Evolutionary conservation across 805 yeast genomes (phyloP), one percentile per base, ranked within the genome.

Genomic region (Yarrowia hollandica): DNA sequence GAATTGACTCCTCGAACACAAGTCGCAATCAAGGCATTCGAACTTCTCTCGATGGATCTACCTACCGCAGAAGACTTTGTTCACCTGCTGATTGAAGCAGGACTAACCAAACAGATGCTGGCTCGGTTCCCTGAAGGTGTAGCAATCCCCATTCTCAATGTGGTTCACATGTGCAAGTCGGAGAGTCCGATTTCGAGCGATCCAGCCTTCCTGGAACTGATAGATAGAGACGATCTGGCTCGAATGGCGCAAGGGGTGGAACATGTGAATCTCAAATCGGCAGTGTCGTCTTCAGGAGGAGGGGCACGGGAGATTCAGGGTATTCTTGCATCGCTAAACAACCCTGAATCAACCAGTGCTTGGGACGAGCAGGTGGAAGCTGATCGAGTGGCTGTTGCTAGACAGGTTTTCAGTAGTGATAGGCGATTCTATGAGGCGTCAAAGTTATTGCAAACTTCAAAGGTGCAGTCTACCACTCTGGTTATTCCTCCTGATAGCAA

Each of bases 401-500:
- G 81, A 62, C 71, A 86, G 11, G 83, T 91, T 0, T 92, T 90
- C 67, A 82, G 84, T 14, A 79, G 81, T 39, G 98, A 92, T 69
- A 74, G 95, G 44, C 74, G 97, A 46, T 87, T 86, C 67, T 82
- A 81, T 64, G 96, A 91, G 65, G 85, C 87, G 11, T 81, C 91
- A 0, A 79, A 82, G 28, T 70, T 90, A 15, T 69, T 92, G 31
- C 91, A 86, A 67, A 83, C 88, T 5, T 84, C 90, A 0, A 80
- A 80, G 61, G 76, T 80, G 8, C 96, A 88, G 66, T 64, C 66
- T 10, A 71, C 79, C 1, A 69, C 75, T 1, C 71, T 77, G 57
- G 68, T 70, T 18, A 68, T 73, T 2, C 74, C 74, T 12, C 76
- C 74, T 3, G 74, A 68, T 8, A 63, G 77, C 7, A 69, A 75